Evolutionary conservation across 2,329 filamentous ascomycete genomes (phyloP).

Genomic region (Verticillium tricorpus): DNA sequence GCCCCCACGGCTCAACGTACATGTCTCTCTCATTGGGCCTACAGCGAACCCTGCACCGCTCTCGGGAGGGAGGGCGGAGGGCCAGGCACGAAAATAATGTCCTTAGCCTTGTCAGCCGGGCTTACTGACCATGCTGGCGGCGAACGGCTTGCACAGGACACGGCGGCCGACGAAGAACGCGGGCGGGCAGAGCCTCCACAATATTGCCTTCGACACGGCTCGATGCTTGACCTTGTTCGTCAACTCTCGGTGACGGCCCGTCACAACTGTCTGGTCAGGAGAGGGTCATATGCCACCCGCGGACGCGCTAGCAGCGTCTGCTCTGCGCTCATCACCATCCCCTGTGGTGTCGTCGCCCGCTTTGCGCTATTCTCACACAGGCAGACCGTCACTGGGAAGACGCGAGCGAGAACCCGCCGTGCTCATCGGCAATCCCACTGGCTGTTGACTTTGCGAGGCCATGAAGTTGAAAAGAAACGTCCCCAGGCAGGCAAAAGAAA

Average conservation of each 20-base stretch:
- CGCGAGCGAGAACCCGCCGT: background rate
- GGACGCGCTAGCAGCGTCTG: background rate
- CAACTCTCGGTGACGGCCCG: background rate
- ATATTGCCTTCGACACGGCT: background rate
- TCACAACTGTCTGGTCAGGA: background rate
- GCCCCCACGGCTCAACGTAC: background rate
- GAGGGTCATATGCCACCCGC: background rate
- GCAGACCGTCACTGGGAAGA: background rate
- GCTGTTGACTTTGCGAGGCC: background rate
- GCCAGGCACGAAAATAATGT: background rate
- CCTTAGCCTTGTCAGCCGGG: background rate
- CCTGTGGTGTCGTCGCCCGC: background rate
- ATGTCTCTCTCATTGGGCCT: background rate
- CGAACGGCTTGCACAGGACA: background rate
- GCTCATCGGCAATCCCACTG: background rate
- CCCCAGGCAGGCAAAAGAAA: background rate
- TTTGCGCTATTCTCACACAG: background rate
- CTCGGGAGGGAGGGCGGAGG: background rate
- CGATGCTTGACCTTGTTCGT: constrained; percentile 1
- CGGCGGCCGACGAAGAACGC: background rate
- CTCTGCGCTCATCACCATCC: background rate
- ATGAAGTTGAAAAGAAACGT: background rate
- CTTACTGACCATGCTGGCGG: background rate
- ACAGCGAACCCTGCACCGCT: background rate
- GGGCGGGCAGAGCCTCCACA: background rate